Percentiles rank a stretch among this genome's conserved stretches.
Evolutionary conservation across 73 alveolate genomes (phyloP).

Genomic region (Symbiodinium pilosum): DNA sequence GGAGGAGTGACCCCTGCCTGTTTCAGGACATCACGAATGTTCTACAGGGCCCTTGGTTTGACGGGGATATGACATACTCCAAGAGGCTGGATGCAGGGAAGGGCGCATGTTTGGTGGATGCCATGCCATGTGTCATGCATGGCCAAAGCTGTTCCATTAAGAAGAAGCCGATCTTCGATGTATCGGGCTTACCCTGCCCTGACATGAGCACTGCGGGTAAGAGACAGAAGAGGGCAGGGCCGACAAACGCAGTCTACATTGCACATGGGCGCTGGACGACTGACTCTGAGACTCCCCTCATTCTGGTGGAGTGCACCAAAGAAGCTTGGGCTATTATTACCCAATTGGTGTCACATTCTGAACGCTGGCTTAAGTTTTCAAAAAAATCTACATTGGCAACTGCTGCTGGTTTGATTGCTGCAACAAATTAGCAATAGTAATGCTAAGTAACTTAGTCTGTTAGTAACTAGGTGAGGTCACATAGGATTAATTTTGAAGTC

Average conservation of each 20-base stretch:
- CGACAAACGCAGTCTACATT: not conserved
- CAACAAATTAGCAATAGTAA: no score
- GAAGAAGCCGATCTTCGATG: not conserved
- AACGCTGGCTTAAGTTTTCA: not conserved
- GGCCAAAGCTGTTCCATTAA: not conserved
- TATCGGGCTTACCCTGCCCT: conserved; percentile 26
- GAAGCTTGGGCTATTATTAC: no score
- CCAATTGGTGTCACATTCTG: not conserved
- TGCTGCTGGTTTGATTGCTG: no score
- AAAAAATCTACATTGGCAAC: not conserved
- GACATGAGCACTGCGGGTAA: conserved; percentile 19
- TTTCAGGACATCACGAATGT: not conserved
- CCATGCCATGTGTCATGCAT: not conserved
- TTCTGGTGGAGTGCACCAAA: conserved; percentile 8
- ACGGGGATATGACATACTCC: not conserved
- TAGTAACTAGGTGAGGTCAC: no score
- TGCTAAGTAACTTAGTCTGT: no score
- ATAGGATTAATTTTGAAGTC: no score
- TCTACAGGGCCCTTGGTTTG: not conserved
- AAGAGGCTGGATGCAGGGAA: not conserved
- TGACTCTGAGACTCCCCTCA: not conserved
- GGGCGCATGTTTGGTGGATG: not conserved
- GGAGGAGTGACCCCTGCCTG: not conserved
- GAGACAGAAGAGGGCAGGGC: not conserved
- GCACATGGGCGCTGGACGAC: not conserved